These are phyloP conservation scores for Tilletiaria anomala DNA, from an alignment of 1,284 basidiomycete species.

Conservation along the genomic window DNA sequence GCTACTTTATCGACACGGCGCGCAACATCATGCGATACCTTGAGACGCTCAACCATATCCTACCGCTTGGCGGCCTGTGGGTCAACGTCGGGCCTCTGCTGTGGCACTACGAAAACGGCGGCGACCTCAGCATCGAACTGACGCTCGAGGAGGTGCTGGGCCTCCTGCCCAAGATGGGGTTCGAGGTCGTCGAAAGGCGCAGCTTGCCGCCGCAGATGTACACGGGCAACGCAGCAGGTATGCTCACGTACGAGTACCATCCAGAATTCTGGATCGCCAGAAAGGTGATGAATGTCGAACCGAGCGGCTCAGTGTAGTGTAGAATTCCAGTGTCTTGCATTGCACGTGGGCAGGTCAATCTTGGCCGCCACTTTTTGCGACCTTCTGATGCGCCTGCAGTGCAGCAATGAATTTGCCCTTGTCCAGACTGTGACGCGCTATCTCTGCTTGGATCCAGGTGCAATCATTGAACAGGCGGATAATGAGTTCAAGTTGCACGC, in stretches of 20 bases:
- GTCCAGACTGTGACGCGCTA: too few species aligned
- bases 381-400: too few species aligned
- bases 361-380: too few species aligned
- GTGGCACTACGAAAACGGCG: conserved; percentile 61
- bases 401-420: too few species aligned
- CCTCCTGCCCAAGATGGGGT: conserved; percentile 62
- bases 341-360: too few species aligned
- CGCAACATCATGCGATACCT: conserved; percentile 32
- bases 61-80: conserved; percentile 31
- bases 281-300: conserved; percentile 20
- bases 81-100: conserved; percentile 59
- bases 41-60: conserved; percentile 30
- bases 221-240: conserved; percentile 63
- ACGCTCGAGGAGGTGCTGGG: conserved; percentile 72
- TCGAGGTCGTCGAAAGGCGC: conserved; percentile 66
- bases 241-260: conserved; percentile 82
- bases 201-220: conserved; percentile 65
- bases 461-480: too few species aligned
- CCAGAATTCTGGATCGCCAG: conserved; percentile 41
- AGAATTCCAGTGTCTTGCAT: too few species aligned
- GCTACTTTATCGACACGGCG: conserved; percentile 92
- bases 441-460: too few species aligned
- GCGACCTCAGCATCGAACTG: conserved; percentile 61
- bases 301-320: too few species aligned
- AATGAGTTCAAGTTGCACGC: too few species aligned